phyloP scores from a whole-genome alignment of 2,329 filamentous ascomycete genomes.

The Zasmidium angulare region DNA sequence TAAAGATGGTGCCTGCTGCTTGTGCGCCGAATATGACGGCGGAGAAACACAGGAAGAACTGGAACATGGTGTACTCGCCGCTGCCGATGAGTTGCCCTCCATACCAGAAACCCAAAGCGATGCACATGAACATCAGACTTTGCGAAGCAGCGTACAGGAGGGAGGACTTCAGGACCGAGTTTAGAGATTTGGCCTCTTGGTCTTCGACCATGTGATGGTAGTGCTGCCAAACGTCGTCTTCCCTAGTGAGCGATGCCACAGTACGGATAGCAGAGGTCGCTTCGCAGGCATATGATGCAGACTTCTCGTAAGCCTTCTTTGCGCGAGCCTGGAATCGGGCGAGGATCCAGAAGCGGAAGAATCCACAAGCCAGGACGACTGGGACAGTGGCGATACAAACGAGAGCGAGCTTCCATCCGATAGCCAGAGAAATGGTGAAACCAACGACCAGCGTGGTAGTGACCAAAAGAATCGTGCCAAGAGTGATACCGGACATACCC shows the following conservation, averaged over 20 bases:
- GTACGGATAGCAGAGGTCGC: constrained; percentile 92
- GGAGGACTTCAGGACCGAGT: constrained; percentile 74
- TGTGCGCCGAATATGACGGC: constrained; percentile 89
- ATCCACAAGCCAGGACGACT: constrained; percentile 75
- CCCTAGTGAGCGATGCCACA: constrained; percentile 84
- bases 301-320: constrained; percentile 75
- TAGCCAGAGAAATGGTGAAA: constrained; percentile 66
- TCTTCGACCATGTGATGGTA: constrained; percentile 67
- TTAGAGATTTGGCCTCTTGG: constrained; percentile 68
- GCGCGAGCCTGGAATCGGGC: constrained; percentile 75
- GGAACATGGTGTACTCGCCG: constrained; percentile 72
- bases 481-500: constrained; percentile 80
- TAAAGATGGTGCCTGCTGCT: constrained; percentile 85
- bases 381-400: constrained; percentile 80
- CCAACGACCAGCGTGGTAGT: constrained; percentile 75
- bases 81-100: constrained; percentile 73
- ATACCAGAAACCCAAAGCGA: constrained; percentile 92
- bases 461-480: constrained; percentile 83
- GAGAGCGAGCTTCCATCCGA: constrained; percentile 85
- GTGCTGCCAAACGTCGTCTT: constrained; percentile 71
- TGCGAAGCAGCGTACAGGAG: constrained; percentile 80
- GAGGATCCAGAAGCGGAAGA: constrained; percentile 82
- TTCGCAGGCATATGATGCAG: constrained; percentile 86
- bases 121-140: constrained; percentile 77
- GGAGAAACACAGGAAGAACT: constrained; percentile 90